A percentile compares a stretch with the other conserved stretches of the same genome.
phyloP scores from a whole-genome alignment of 768 basidiomycete species.

The Boletus subparvulus region DNA sequence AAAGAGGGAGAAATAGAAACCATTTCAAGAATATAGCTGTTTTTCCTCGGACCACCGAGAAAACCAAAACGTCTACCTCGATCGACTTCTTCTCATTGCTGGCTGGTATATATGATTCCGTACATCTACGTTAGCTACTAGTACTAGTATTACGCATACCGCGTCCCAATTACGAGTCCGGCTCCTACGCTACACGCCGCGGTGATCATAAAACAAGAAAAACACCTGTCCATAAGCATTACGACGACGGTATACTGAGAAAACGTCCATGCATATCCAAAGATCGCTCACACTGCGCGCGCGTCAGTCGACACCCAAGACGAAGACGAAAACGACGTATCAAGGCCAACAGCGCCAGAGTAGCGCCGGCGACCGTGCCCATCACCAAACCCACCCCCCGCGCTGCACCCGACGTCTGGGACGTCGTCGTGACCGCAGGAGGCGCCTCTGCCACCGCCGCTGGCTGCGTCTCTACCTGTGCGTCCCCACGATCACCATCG shows the following conservation, averaged over 20 bases:
- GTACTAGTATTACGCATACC: no score
- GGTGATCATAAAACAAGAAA: not conserved
- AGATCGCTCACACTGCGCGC: not conserved
- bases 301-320: not conserved
- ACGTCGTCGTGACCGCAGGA: conserved; percentile 24
- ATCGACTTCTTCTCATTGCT: no score
- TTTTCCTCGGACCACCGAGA: no score
- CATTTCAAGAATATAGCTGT: no score
- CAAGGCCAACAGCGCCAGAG: not conserved
- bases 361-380: not conserved
- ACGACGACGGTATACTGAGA: not conserved
- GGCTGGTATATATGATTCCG: no score
- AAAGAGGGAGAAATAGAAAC: no score
- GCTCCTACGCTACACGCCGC: no score
- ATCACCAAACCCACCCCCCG: not conserved
- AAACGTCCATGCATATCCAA: not conserved
- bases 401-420: no score
- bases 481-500: conserved; percentile 73
- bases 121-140: no score
- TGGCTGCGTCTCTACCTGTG: conserved; percentile 73
- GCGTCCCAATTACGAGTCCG: not conserved
- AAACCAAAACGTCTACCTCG: no score
- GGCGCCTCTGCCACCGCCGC: conserved; percentile 43
- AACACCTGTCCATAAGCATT: not conserved
- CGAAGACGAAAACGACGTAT: not conserved